Evolutionary conservation across 2,329 filamentous ascomycete species (phyloP).

Genomic region (Trichoderma afroharzianum): DNA sequence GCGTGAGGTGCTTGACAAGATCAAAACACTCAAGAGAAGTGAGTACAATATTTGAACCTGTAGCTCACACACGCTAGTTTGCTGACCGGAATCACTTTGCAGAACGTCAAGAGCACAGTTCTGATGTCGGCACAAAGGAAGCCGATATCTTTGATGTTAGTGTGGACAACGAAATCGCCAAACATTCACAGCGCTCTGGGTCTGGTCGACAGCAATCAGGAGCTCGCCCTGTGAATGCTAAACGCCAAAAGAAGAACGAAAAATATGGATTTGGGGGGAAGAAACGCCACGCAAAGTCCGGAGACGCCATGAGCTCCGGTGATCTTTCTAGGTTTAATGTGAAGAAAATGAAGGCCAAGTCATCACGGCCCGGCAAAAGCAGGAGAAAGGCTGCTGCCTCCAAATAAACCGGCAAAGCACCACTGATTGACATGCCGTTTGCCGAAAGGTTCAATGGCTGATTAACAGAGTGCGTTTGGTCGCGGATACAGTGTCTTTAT

Average conservation of each 20-base stretch:
- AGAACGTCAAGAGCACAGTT: conserved; percentile 78
- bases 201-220: conserved; percentile 35
- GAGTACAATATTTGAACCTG: conserved; percentile 38
- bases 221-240: conserved; percentile 49
- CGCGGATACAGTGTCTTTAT: neutral
- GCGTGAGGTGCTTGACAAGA: conserved; percentile 91
- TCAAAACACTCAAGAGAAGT: conserved; percentile 94
- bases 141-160: conserved; percentile 89
- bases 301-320: conserved; percentile 76
- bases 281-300: conserved; percentile 88
- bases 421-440: neutral
- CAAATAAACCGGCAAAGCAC: conserved; percentile 20
- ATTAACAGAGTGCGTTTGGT: neutral
- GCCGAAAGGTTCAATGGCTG: neutral
- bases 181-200: conserved; percentile 36
- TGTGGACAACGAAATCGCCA: conserved; percentile 63
- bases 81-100: conserved; percentile 21
- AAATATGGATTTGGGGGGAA: conserved; percentile 97
- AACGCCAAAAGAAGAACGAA: conserved; percentile 89
- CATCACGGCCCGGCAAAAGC: conserved; percentile 48
- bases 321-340: conserved; percentile 78
- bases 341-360: conserved; percentile 74
- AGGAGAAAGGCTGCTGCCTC: conserved; percentile 44
- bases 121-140: conserved; percentile 65
- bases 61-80: neutral